Evolutionary conservation across 805 yeast genomes (phyloP).

Genomic region (Saccharomycopsis lassenensis): DNA sequence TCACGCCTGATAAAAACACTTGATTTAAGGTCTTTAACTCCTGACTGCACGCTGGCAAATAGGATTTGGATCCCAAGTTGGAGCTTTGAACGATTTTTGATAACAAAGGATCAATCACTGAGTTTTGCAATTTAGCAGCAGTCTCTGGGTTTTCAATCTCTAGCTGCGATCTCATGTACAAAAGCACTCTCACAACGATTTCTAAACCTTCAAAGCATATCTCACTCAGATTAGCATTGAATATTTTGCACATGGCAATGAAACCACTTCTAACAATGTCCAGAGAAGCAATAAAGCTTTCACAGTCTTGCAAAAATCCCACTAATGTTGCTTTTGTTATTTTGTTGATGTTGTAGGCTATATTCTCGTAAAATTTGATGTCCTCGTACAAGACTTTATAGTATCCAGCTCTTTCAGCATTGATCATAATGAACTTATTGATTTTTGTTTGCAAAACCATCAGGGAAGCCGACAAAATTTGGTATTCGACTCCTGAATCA

Average conservation of each 20-base stretch:
- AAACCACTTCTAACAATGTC: constrained; percentile 23
- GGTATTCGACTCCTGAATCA: too few species aligned
- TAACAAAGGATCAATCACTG: too few species aligned
- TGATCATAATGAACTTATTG: constrained; percentile 30
- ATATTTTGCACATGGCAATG: constrained; percentile 20
- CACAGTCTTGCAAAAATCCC: constrained; percentile 27
- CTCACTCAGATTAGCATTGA: neutral
- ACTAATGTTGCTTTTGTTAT: constrained; percentile 23
- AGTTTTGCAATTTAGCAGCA: neutral
- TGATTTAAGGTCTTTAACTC: constrained; percentile 37
- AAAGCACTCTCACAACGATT: constrained; percentile 20
- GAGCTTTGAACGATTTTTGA: too few species aligned
- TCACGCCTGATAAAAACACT: constrained; percentile 31
- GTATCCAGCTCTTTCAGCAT: constrained; percentile 36
- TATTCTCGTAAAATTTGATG: constrained; percentile 21
- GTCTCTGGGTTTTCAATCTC: constrained; percentile 2
- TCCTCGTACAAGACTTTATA: constrained; percentile 38
- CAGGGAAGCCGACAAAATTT: too few species aligned
- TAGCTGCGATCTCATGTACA: constrained; percentile 6
- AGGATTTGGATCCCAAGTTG: constrained; percentile 3
- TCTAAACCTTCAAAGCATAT: constrained; percentile 21
- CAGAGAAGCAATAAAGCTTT: constrained; percentile 23
- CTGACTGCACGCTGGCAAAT: constrained; percentile 18
- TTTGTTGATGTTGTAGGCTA: constrained; percentile 19
- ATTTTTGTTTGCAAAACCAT: constrained; percentile 23